A percentile compares a stretch with the other conserved stretches of the same genome.
Conservation (phyloP, 805 yeast species). For the Teunomyces panamensis region DNA sequence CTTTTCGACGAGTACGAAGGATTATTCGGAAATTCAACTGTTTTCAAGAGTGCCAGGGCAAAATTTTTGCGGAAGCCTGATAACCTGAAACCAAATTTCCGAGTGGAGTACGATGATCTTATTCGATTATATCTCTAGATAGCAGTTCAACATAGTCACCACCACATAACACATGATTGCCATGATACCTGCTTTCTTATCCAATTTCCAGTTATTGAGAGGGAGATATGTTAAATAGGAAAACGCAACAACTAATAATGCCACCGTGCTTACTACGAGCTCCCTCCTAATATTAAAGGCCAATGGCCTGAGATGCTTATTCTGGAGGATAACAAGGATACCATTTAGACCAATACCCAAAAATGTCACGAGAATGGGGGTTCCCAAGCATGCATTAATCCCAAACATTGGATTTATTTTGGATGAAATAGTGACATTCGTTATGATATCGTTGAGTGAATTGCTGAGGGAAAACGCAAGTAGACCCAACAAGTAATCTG, state of each 20-base stretch:
- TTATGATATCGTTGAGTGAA: constrained; percentile 50
- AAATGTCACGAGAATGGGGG: constrained; percentile 47
- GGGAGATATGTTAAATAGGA: constrained; percentile 27
- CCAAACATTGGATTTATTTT: constrained; percentile 39
- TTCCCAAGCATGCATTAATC: constrained; percentile 52
- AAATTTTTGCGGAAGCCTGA: neutral
- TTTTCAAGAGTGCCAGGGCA: constrained; percentile 8
- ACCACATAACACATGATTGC: constrained; percentile 20
- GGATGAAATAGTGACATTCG: constrained; percentile 47
- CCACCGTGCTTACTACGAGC: constrained; percentile 22
- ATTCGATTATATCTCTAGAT: constrained; percentile 5
- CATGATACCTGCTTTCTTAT: constrained; percentile 25
- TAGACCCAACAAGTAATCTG: constrained; percentile 49
- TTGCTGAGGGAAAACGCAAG: constrained; percentile 49
- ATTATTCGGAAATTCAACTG: constrained; percentile 8
- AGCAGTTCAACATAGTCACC: constrained; percentile 18
- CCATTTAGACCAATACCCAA: constrained; percentile 53
- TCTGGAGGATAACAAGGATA: constrained; percentile 3
- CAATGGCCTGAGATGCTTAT: constrained; percentile 6
- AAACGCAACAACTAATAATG: constrained; percentile 21
- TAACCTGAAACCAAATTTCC: neutral
- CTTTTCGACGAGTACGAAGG: constrained; percentile 24
- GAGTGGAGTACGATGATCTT: neutral
- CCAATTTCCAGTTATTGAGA: constrained; percentile 32
- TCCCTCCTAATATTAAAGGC: constrained; percentile 20